Percentiles rank a stretch among this genome's conserved stretches.
phyloP scores from a whole-genome alignment of 148 eudicot species.

The Rhododendron ovatum region DNA sequence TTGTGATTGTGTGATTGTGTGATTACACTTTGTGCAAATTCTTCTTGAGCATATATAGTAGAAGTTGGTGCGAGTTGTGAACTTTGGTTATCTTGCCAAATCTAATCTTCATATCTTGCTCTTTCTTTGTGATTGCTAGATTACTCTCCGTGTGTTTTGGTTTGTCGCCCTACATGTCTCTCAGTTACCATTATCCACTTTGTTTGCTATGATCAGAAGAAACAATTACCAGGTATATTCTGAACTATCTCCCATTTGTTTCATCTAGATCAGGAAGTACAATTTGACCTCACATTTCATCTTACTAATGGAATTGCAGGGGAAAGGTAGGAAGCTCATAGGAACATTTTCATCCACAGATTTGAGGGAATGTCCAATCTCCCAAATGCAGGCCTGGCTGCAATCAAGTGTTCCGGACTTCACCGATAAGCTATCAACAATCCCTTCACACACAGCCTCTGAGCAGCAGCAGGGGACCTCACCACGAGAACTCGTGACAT shows the following conservation, averaged over 20 bases:
- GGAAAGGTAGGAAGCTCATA: conserved; percentile 50
- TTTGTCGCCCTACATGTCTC: background rate
- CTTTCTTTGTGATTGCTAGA: background rate
- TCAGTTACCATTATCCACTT: background rate
- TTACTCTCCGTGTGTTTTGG: background rate
- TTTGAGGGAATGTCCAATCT: conserved; percentile 63
- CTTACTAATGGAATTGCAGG: conserved; percentile 35
- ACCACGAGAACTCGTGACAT: conserved; percentile 44
- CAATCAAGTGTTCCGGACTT: conserved; percentile 46
- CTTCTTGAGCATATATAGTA: background rate
- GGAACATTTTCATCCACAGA: conserved; percentile 91
- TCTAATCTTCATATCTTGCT: background rate
- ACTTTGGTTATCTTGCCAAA: background rate
- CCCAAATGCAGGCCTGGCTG: conserved; percentile 53
- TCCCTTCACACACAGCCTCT: conserved; percentile 14
- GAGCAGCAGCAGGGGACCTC: conserved; percentile 34
- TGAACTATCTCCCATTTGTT: background rate
- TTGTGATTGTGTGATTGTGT: no score
- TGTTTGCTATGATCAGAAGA: background rate
- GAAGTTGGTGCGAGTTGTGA: background rate
- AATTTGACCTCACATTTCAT: background rate
- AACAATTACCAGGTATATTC: background rate
- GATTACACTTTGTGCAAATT: background rate
- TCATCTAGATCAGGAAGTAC: no score
- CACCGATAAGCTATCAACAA: conserved; percentile 33